phyloP scores from a whole-genome alignment of 257 asterid genomes.

The Asclepias syriaca region DNA sequence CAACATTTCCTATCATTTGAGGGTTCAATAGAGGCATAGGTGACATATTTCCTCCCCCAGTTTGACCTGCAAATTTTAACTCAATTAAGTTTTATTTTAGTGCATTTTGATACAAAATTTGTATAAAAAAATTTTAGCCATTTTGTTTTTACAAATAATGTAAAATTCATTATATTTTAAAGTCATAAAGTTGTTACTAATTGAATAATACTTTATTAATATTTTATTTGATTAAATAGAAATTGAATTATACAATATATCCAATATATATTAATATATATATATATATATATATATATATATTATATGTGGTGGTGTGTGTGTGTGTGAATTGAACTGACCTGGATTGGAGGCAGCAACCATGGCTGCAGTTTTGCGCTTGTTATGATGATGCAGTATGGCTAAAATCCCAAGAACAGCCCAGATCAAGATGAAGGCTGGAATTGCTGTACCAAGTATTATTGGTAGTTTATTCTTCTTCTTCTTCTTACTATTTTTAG shows the following conservation, averaged over 20 bases:
- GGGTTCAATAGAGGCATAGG: slow-evolving; percentile 8
- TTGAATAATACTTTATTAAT: no score
- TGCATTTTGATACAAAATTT: no score
- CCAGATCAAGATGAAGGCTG: slow-evolving; percentile 27
- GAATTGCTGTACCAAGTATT: slow-evolving; percentile 33
- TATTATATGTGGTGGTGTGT: no score
- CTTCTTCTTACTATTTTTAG: slow-evolving; percentile 8
- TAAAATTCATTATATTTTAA: no score
- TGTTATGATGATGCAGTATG: slow-evolving; percentile 13
- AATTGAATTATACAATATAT: no score
- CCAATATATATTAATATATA: no score
- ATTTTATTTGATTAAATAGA: no score
- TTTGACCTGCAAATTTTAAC: slow-evolving; percentile 16
- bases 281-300: no score
- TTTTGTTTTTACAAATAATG: no score
- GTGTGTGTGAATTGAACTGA: not conserved
- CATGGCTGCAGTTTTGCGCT: slow-evolving; percentile 11
- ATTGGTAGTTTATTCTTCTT: slow-evolving; percentile 24
- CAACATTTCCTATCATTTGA: slow-evolving; percentile 11
- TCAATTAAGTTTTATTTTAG: no score
- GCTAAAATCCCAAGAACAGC: slow-evolving; percentile 20
- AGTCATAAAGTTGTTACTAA: no score
- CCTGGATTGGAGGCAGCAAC: slow-evolving; percentile 16
- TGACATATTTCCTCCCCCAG: slow-evolving; percentile 8
- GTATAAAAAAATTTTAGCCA: no score